Percentiles rank a stretch among this genome's conserved stretches.
Evolutionary conservation across 169 alveolate species (phyloP).

Genomic region (Hepatocystis sp.): DNA sequence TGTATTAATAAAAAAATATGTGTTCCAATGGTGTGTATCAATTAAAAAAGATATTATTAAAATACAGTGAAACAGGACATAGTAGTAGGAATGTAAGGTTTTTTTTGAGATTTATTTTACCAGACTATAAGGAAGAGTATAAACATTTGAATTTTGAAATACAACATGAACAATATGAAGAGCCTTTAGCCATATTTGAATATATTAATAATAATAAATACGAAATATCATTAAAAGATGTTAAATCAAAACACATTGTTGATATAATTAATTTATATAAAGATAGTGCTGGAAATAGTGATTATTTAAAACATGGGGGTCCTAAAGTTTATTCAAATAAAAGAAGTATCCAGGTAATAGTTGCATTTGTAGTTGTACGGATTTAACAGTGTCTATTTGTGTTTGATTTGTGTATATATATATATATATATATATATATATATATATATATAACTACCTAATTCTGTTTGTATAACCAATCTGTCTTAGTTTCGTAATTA

Average conservation of each 20-base stretch:
- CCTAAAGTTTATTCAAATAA: constrained; percentile 84
- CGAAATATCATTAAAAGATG: constrained; percentile 87
- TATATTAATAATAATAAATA: constrained; percentile 84
- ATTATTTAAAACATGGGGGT: constrained; percentile 84
- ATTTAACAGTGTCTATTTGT: too few species aligned
- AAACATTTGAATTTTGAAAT: constrained; percentile 83
- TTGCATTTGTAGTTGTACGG: too few species aligned
- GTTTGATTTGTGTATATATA: too few species aligned
- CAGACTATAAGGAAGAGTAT: constrained; percentile 79
- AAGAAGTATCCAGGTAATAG: constrained; percentile 84
- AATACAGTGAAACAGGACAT: constrained; percentile 87
- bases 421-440: not conserved
- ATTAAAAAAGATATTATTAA: constrained; percentile 79
- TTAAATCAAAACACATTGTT: constrained; percentile 86
- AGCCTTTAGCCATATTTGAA: constrained; percentile 84
- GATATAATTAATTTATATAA: constrained; percentile 83
- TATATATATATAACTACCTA: too few species aligned
- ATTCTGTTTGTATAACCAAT: too few species aligned
- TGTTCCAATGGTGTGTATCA: constrained; percentile 85
- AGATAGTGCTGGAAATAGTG: constrained; percentile 84
- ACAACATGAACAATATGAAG: constrained; percentile 87
- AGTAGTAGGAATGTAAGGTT: constrained; percentile 85
- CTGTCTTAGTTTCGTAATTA: too few species aligned
- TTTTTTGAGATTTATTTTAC: constrained; percentile 82
- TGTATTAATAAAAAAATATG: constrained; percentile 66